Evolutionary conservation across 495 filamentous ascomycete species (phyloP), one percentile per base, ranked within the genome.

Genomic region (Chaetomium fimeti): DNA sequence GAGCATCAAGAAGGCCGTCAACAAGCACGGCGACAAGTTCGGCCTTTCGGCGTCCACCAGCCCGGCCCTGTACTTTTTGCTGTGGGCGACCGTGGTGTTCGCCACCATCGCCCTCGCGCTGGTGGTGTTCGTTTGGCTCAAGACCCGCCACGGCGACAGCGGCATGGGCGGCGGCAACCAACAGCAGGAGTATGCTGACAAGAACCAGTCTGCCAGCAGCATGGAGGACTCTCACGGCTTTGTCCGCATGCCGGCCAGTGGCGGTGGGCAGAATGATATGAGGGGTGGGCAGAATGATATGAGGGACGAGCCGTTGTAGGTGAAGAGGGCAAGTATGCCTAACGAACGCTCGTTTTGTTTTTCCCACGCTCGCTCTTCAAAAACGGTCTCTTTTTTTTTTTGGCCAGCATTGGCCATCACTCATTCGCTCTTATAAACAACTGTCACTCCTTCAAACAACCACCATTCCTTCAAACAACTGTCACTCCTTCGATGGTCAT

Each of bases 41-140:
- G 73, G 75, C 67, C 68, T 72, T 25, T 76, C 90, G 24, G 83
- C 89, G 5, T 87, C 85, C 53, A 82, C 83, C n/a, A 83, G 89
- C 40, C 78, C 86, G n/a, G 89, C 81, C 0, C 82, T 85, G 20
- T 77, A 88, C 68, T 85, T 65, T 27, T 60, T 64, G 16, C 25
- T 68, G 24, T 65, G 69, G 69, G 61, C 43, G 43, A n/a, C 24
- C 18, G 22, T 59, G 20, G 22, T 67, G 2, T 47, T 70, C 20
- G 18, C 61, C 7, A 60, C 38, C 1, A 1, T 57, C 12, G 59
- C 59, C 40, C 25, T 68, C 4, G 66, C 38, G 3, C 38, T 54
- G 38, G 12, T 63, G 4, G 51, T 5, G 6, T 18, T 28, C 18
- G 22, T 36, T n/a, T 62, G 45, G 59, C 32, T 51, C 36, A 15